phyloP scores from a whole-genome alignment of 2,329 filamentous ascomycete genomes.

The Fusarium protoensiforme region DNA sequence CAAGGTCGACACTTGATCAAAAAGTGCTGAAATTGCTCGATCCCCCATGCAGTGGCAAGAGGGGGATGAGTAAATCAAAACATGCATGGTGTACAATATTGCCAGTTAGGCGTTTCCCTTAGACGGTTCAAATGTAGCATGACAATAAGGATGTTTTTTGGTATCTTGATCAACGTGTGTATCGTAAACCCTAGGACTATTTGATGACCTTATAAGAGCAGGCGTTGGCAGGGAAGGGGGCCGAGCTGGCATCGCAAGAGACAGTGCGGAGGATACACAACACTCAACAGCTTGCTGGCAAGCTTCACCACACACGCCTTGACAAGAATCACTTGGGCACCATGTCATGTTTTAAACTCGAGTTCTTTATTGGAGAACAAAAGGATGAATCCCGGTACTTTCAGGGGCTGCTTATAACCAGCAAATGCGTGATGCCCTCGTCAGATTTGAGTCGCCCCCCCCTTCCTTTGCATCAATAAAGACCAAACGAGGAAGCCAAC shows the following conservation, averaged over 20 bases:
- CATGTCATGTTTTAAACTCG: conserved; percentile 40
- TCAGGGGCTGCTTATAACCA: conserved; percentile 52
- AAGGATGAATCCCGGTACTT: conserved; percentile 54
- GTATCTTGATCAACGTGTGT: neutral
- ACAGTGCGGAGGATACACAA: neutral
- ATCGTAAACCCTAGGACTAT: neutral
- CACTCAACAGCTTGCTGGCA: neutral
- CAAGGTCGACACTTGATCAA: neutral
- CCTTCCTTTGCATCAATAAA: conserved; percentile 54
- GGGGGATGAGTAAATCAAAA: conserved; percentile 2
- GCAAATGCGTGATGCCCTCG: conserved; percentile 52
- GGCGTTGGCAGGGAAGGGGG: neutral
- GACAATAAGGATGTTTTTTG: neutral
- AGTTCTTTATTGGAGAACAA: conserved; percentile 54
- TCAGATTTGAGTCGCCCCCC: conserved; percentile 48
- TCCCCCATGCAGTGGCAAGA: neutral
- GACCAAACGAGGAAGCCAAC: conserved; percentile 60
- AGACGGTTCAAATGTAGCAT: neutral
- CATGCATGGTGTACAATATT: conserved; percentile 15
- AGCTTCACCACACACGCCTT: neutral
- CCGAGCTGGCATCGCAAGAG: neutral
- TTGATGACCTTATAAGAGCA: neutral
- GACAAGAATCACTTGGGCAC: neutral
- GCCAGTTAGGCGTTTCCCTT: conserved; percentile 8
- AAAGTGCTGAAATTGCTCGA: neutral